Conservation (phyloP, 805 yeast genomes). For the Nakazawaea ernobii region DNA sequence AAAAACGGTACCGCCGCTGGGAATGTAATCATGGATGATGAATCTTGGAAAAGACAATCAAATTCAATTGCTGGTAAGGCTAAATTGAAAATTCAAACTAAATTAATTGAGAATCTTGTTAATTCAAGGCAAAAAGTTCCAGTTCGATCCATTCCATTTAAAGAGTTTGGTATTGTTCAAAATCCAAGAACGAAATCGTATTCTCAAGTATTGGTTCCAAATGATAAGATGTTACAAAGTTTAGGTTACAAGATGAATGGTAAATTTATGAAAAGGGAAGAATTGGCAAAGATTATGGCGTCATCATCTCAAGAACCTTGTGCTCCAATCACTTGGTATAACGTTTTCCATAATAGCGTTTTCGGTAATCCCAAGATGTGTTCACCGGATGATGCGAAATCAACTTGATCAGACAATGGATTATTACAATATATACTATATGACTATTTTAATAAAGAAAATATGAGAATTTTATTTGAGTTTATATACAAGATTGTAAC, state of each 20-base stretch:
- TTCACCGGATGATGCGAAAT: neutral
- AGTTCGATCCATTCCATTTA: constrained; percentile 1
- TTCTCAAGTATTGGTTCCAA: constrained; percentile 14
- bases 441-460: too few relatives aligned
- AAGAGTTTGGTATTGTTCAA: constrained; percentile 10
- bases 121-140: neutral
- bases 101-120: constrained; percentile 13
- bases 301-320: constrained; percentile 23
- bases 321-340: constrained; percentile 46
- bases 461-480: neutral
- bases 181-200: constrained; percentile 17
- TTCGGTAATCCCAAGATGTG: constrained; percentile 37
- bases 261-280: constrained; percentile 6
- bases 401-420: too few relatives aligned
- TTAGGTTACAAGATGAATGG: constrained; percentile 2
- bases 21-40: neutral
- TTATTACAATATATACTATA: too few relatives aligned
- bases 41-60: constrained; percentile 12
- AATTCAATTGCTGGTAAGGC: neutral
- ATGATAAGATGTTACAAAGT: neutral
- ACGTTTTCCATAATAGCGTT: constrained; percentile 42
- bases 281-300: constrained; percentile 4
- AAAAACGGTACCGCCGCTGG: too few relatives aligned
- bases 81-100: constrained; percentile 14
- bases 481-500: constrained; percentile 18